Conservation (phyloP, 768 basidiomycete species). For the Omphalotus guepiniiformis region DNA sequence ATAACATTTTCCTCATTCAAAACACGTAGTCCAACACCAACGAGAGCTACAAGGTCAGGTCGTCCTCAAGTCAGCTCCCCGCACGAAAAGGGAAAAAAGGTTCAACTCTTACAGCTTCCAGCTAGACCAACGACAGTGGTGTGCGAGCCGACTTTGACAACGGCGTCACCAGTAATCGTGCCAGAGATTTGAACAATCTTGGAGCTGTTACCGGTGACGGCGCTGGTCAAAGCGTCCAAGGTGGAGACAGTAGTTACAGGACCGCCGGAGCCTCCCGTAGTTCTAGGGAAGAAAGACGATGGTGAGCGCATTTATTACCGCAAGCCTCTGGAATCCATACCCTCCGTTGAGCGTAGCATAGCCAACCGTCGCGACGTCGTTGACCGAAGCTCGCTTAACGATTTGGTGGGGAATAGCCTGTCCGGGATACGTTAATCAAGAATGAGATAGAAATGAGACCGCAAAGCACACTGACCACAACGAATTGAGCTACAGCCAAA, state of each 20-base stretch:
- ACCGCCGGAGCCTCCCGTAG: conserved; percentile 41
- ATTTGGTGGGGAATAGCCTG: conserved; percentile 1
- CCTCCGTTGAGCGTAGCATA: conserved; percentile 29
- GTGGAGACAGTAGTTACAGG: conserved; percentile 39
- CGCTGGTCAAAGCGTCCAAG: conserved; percentile 35
- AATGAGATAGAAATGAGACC: neutral
- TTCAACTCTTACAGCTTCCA: conserved; percentile 31
- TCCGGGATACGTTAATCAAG: neutral
- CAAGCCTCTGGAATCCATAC: conserved; percentile 11
- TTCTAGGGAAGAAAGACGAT: conserved; percentile 21
- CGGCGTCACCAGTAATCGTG: conserved; percentile 39
- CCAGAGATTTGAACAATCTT: conserved; percentile 43
- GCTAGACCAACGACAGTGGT: conserved; percentile 37
- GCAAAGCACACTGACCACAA: neutral
- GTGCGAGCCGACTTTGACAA: conserved; percentile 39
- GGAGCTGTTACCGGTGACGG: conserved; percentile 35
- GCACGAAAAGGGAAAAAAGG: neutral
- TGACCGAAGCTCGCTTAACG: conserved; percentile 32
- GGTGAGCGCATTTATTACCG: too few species aligned
- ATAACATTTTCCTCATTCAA: conserved; percentile 40
- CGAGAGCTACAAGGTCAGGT: conserved; percentile 37
- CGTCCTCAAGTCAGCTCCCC: neutral
- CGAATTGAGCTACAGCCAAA: neutral
- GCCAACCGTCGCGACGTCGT: conserved; percentile 34
- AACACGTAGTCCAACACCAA: conserved; percentile 43